Percentiles rank a stretch among this genome's conserved stretches.
phyloP scores from a whole-genome alignment of 306 rosid species.

The Albizia julibrissin region DNA sequence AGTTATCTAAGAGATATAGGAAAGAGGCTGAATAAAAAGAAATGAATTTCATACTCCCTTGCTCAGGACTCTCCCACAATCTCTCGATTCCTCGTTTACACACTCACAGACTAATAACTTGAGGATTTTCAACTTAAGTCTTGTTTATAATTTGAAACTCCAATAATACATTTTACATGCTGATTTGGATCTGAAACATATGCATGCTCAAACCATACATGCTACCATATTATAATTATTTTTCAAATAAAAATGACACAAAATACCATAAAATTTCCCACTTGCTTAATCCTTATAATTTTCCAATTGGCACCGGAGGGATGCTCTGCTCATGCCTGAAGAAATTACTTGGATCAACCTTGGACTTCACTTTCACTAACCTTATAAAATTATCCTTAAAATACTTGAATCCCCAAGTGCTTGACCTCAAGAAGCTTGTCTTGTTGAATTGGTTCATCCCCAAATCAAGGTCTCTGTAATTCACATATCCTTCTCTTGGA shows the following conservation, averaged over 20 bases:
- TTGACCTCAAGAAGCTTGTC: slow-evolving; percentile 27
- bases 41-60: too few species aligned
- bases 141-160: too few species aligned
- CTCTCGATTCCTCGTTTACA: too few species aligned
- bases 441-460: slow-evolving; percentile 42
- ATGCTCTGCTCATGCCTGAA: slow-evolving; percentile 59
- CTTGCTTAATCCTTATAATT: not conserved
- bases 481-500: slow-evolving; percentile 54
- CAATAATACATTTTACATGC: too few species aligned
- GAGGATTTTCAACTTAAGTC: too few species aligned
- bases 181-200: too few species aligned
- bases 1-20: too few species aligned
- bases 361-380: slow-evolving; percentile 44
- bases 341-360: slow-evolving; percentile 53
- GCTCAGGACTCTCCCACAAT: too few species aligned
- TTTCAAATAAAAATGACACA: not conserved
- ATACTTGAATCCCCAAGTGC: slow-evolving; percentile 42
- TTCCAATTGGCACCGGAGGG: slow-evolving; percentile 33
- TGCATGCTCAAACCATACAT: not conserved
- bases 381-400: slow-evolving; percentile 47
- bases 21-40: too few species aligned
- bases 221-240: too few species aligned
- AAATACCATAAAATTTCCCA: not conserved
- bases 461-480: slow-evolving; percentile 54
- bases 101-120: too few species aligned